These are phyloP conservation scores for Jacaranda mimosifolia DNA, from an alignment of 257 asterid species.

Conservation along the genomic window DNA sequence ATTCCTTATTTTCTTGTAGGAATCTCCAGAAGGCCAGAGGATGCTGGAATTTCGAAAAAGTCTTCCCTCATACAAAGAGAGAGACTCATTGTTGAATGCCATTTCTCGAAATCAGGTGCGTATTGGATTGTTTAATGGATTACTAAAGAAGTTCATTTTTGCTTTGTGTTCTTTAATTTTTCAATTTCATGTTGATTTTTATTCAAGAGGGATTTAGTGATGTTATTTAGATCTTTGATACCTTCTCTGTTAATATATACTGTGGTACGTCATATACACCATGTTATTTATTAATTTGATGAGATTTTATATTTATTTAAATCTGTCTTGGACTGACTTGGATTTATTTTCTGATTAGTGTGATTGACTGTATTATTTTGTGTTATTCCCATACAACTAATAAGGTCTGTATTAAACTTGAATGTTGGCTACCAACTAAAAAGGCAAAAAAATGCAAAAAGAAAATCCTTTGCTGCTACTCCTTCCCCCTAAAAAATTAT, in stretches of 20 bases:
- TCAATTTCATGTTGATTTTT: slow-evolving; percentile 18
- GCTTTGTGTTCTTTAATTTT: slow-evolving; percentile 9
- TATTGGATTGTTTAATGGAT: slow-evolving; percentile 28
- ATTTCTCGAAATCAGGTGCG: slow-evolving; percentile 80
- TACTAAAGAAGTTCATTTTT: slow-evolving; percentile 18
- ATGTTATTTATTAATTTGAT: not conserved
- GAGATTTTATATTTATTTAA: not conserved
- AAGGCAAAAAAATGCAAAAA: not conserved
- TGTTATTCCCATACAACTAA: not conserved
- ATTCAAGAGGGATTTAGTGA: slow-evolving; percentile 21
- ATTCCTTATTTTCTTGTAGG: slow-evolving; percentile 50
- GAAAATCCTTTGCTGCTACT: not conserved
- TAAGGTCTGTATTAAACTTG: no score
- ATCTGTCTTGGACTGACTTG: not conserved
- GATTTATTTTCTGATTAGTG: slow-evolving; percentile 16
- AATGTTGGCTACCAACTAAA: not conserved
- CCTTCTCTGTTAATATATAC: not conserved
- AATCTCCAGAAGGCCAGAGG: slow-evolving; percentile 80
- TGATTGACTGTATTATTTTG: not conserved
- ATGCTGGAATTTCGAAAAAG: slow-evolving; percentile 80
- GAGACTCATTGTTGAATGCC: slow-evolving; percentile 59
- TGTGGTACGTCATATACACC: slow-evolving; percentile 1
- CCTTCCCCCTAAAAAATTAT: not conserved
- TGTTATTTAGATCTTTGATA: not conserved
- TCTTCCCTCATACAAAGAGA: slow-evolving; percentile 81